A percentile compares a stretch with the other conserved stretches of the same genome.
phyloP scores from a whole-genome alignment of 139 green algal genomes.

The Picochlorum costavermella region DNA sequence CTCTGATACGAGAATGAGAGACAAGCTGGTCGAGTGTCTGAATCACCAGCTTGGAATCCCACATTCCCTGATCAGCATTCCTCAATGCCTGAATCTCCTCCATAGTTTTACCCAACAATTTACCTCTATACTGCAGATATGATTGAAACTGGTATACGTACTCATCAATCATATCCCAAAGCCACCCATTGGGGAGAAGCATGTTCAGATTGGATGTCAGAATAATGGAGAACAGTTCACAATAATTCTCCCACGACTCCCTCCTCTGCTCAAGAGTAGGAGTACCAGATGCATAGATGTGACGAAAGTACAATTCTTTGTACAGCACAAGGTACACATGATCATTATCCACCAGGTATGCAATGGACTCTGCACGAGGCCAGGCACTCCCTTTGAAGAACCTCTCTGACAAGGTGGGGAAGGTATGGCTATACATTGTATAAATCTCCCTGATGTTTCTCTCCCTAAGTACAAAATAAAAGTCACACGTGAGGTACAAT shows the following conservation, averaged over 20 bases:
- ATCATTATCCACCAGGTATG: slow-evolving; percentile 87
- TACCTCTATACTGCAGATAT: slow-evolving; percentile 77
- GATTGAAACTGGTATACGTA: slow-evolving; percentile 98
- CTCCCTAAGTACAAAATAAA: slow-evolving; percentile 39
- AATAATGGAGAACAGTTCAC: slow-evolving; percentile 80
- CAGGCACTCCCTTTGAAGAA: slow-evolving; percentile 88
- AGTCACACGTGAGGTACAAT: not conserved
- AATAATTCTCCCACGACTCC: slow-evolving; percentile 94
- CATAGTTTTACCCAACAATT: slow-evolving; percentile 53
- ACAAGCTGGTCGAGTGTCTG: slow-evolving; percentile 25
- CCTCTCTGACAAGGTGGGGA: slow-evolving; percentile 87
- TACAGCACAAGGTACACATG: slow-evolving; percentile 98
- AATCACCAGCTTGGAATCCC: slow-evolving; percentile 24
- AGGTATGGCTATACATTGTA: slow-evolving; percentile 93
- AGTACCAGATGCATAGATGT: slow-evolving; percentile 77
- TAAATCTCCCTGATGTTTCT: slow-evolving; percentile 94
- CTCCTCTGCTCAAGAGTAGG: slow-evolving; percentile 66
- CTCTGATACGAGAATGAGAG: slow-evolving; percentile 14
- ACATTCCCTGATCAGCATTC: slow-evolving; percentile 7
- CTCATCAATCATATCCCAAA: slow-evolving; percentile 99
- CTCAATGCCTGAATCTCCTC: slow-evolving; percentile 50
- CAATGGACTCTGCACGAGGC: slow-evolving; percentile 74
- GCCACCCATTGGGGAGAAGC: slow-evolving; percentile 92
- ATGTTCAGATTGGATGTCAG: slow-evolving; percentile 94
- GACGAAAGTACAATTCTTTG: slow-evolving; percentile 96